Base-by-base conservation (phyloP, 2,329 filamentous ascomycete species). In the Diaporthe velutina region DNA sequence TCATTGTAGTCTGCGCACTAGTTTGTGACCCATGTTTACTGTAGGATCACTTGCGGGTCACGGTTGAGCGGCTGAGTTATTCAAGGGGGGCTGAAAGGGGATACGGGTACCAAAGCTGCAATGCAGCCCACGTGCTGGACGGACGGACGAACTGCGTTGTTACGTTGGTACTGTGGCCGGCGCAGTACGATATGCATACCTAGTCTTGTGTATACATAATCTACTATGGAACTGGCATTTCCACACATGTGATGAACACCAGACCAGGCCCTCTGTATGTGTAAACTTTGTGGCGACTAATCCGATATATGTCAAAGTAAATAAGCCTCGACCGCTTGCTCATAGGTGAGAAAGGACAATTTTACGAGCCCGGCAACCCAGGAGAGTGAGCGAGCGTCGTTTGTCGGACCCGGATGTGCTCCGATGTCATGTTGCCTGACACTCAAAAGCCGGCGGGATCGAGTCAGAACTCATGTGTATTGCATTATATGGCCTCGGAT, bases 401-500 rank as follows among this genome's bases (percentile, higher is more conserved):
- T 48, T 22, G 35, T 13, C 57, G 33, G 35, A 5, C 61, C 42
- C 28, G 61, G 61, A 25, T 22, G 15, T 61, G 25, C 58, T 61
- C 58, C 38, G 58, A 61, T 22, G 58, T 61, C 58, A 45, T 66
- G 35, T 35, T 48, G 5, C 28, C 42, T 15, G 22, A 9, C 19
- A 15, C 25, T 64, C 9, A n/a, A 30, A 45, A 9, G 2, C 28
- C 60, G 40, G 33, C 42, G 40, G 42, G 40, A 35, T 66, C 61
- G 61, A 50, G 42, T 66, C 42, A 66, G 61, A 66, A 48, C 61
- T 66, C 61, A n/a, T n/a, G 61, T 42, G 13, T 48, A 25, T 42
- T 42, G 30, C 15, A 28, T 33, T 42, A 61, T 42, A 61, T 5
- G n/a, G 42, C 42, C 30, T 67, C 42, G 61, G 61, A 38, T 50